Percentiles rank a stretch among this genome's conserved stretches.
These are phyloP conservation scores for Fusarium transvaalense DNA, from an alignment of 2,329 filamentous ascomycete genomes.

Conservation along the genomic window DNA sequence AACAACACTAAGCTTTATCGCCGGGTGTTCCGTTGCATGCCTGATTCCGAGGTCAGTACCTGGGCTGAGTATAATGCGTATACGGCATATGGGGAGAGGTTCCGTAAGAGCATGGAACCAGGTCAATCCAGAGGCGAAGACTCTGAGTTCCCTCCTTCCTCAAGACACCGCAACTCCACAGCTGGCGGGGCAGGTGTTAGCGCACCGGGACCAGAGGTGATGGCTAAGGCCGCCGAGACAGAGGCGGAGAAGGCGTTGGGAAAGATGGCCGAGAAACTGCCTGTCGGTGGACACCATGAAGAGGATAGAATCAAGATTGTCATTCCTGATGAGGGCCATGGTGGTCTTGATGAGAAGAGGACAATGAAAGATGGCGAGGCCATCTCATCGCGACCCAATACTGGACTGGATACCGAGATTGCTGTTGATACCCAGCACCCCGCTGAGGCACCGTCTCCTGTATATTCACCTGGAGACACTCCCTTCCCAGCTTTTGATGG, in stretches of 20 bases:
- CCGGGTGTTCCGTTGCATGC: conserved; percentile 95
- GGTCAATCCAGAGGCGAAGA: conserved; percentile 65
- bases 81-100: conserved; percentile 79
- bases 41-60: conserved; percentile 90
- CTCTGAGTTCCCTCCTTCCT: conserved; percentile 59
- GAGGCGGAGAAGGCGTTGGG: conserved; percentile 54
- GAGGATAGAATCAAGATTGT: conserved; percentile 52
- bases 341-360: conserved; percentile 58
- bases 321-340: conserved; percentile 49
- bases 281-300: conserved; percentile 34
- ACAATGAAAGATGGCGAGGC: conserved; percentile 46
- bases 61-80: conserved; percentile 96
- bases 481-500: conserved; percentile 63
- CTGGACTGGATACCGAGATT: conserved; percentile 47
- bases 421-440: conserved; percentile 39
- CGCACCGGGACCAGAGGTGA: conserved; percentile 57
- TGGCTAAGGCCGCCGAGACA: conserved; percentile 53
- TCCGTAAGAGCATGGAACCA: conserved; percentile 74
- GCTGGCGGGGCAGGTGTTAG: conserved; percentile 58
- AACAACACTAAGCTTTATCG: conserved; percentile 98
- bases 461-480: conserved; percentile 58
- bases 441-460: conserved; percentile 57
- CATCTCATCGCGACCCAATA: conserved; percentile 29
- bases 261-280: conserved; percentile 47
- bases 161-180: conserved; percentile 49